Percentiles rank a stretch among this genome's conserved stretches.
These are phyloP conservation scores for Populus simonii DNA, from an alignment of 345 rosid genomes.

Conservation along the genomic window DNA sequence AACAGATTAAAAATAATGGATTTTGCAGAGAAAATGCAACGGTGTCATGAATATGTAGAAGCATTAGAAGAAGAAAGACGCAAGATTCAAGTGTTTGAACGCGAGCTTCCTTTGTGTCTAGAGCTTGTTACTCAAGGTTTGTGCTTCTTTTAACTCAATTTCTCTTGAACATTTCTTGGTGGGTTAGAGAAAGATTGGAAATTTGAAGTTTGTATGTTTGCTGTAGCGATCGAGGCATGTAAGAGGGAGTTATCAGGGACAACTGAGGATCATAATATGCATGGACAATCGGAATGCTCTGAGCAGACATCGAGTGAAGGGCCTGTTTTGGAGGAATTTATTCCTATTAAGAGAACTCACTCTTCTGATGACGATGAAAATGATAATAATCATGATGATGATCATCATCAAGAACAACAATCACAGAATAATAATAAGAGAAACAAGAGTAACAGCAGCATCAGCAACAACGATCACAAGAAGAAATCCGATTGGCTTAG, in stretches of 20 bases:
- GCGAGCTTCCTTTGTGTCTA: constrained; percentile 91
- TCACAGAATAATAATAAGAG: constrained; percentile 20
- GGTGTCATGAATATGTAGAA: constrained; percentile 57
- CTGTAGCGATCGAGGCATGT: constrained; percentile 79
- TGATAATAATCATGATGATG: constrained; percentile 4
- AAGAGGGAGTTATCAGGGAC: constrained; percentile 65
- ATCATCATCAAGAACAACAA: constrained; percentile 30
- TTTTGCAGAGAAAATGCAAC: constrained; percentile 47
- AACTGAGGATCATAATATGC: constrained; percentile 42
- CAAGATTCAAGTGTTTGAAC: constrained; percentile 85
- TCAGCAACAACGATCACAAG: constrained; percentile 31
- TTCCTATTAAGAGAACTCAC: constrained; percentile 57
- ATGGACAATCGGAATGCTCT: constrained; percentile 73
- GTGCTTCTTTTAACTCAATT: neutral
- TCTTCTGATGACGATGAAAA: constrained; percentile 28
- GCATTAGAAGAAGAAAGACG: constrained; percentile 83
- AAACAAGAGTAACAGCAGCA: constrained; percentile 20
- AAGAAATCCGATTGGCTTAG: constrained; percentile 96
- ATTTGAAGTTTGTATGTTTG: neutral
- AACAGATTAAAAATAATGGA: constrained; percentile 26
- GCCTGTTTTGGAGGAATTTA: constrained; percentile 75
- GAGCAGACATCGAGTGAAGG: constrained; percentile 76
- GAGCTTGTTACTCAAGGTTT: constrained; percentile 90
- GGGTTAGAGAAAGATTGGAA: neutral
- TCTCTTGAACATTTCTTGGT: neutral